Evolutionary conservation across 805 yeast genomes (phyloP).

Genomic region (Yarrowia bubula): DNA sequence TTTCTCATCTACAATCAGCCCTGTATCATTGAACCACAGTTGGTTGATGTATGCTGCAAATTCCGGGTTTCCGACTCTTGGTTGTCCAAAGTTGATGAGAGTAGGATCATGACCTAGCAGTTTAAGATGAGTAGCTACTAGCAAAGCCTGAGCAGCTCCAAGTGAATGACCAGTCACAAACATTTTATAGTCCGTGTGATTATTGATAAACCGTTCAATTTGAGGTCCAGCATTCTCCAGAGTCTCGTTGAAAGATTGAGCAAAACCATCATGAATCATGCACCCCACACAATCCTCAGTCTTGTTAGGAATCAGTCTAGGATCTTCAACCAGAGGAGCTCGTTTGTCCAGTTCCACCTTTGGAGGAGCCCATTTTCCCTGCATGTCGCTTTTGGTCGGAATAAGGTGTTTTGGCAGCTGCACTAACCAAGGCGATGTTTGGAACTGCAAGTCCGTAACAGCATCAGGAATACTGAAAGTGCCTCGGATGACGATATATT

Average conservation of each 20-base stretch:
- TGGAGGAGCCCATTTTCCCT: neutral
- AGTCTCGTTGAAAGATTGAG: neutral
- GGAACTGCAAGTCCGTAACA: neutral
- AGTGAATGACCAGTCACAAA: slow-evolving; percentile 3
- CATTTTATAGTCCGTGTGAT: slow-evolving; percentile 8
- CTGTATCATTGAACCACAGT: neutral
- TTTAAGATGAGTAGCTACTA: neutral
- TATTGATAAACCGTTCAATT: neutral
- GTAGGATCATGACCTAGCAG: neutral
- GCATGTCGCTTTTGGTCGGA: neutral
- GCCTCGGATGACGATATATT: neutral
- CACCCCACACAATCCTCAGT: neutral
- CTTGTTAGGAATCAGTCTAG: neutral
- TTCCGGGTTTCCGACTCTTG: neutral
- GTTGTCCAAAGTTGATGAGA: slow-evolving; percentile 3
- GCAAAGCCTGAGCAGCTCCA: slow-evolving; percentile 5
- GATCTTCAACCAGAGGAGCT: neutral
- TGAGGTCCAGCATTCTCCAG: neutral
- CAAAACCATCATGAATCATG: slow-evolving; percentile 3
- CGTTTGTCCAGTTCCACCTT: neutral
- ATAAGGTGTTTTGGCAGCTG: neutral
- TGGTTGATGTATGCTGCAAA: slow-evolving; percentile 1
- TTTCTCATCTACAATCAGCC: neutral
- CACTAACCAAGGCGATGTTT: neutral
- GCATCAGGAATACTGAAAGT: slow-evolving; percentile 4